These are phyloP conservation scores for Fistulinella cinereoalba DNA, from an alignment of 1,284 basidiomycete genomes.

Conservation along the genomic window DNA sequence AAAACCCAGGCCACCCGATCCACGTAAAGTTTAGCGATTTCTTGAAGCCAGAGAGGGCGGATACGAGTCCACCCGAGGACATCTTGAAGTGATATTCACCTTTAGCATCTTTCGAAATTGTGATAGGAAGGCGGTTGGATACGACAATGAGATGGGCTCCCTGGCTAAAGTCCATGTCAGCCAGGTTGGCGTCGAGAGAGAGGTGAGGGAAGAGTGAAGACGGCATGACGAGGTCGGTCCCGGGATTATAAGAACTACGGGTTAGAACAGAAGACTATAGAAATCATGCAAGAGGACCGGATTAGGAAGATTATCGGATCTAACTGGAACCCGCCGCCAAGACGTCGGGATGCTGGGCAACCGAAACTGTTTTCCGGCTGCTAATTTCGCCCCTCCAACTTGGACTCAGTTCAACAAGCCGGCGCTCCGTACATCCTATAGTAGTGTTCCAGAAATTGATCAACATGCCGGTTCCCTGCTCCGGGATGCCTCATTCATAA, in stretches of 20 bases:
- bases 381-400: background rate
- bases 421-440: conserved; percentile 9
- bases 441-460: background rate
- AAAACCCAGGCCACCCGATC: conserved; percentile 92
- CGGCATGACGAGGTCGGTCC: conserved; percentile 16
- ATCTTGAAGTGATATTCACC: conserved; percentile 97
- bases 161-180: conserved; percentile 39
- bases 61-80: conserved; percentile 94
- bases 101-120: conserved; percentile 82
- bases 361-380: background rate
- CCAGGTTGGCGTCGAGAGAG: conserved; percentile 34
- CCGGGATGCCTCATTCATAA: conserved; percentile 18
- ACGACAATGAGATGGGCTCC: conserved; percentile 88
- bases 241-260: conserved; percentile 29
- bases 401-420: background rate
- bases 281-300: conserved; percentile 27
- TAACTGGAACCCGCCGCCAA: conserved; percentile 7
- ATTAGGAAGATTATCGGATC: conserved; percentile 37
- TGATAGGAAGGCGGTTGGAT: conserved; percentile 92
- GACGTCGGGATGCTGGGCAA: too few species aligned
- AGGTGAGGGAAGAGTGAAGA: conserved; percentile 28
- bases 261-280: conserved; percentile 10
- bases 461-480: background rate
- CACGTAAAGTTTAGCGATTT: conserved; percentile 95
- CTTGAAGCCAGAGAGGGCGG: conserved; percentile 92